Evolutionary conservation across 495 filamentous ascomycete genomes (phyloP), one percentile per base, ranked within the genome.

Genomic region (Staphylotrichum longicolle): DNA sequence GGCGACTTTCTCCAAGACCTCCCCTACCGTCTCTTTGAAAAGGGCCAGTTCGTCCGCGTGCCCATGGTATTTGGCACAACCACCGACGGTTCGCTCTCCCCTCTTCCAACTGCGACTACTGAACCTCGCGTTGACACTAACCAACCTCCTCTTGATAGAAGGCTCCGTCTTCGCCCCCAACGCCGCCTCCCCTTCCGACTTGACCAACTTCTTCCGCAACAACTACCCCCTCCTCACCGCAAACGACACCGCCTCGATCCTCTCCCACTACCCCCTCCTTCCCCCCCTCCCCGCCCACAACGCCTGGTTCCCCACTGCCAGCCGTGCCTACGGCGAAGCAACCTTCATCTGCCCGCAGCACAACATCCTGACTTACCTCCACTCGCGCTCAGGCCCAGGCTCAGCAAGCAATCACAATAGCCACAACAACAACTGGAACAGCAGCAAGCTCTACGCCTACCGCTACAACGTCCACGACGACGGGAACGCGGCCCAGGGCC

Each of bases 311-410:
- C 72, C 77, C 7, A 66, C 70, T 12, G 63, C 82, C 59, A 79
- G 81, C 50, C 71, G 77, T 6, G 76, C 77, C 34, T 87, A 85
- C 66, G 83, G 83, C 44, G 86, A 89, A 66, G 77, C 80, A 1
- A 86, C 82, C 2, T 88, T 90, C 61, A 77, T 82, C 58, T 90
- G 87, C 60, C 85, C 86, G 3, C 76, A 77, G 7, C 58, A 55
- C n/a, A 68, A 63, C 58, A 54, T 80, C 42, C 72, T 78, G 15
- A 56, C 64, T 46, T 60, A 65, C 7, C 54, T 71, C 35, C 27
- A 20, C 35, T 27, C 20, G 20, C 34, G 14, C 15, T 27, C 45
- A 42, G 7, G 14, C 11, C 8, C 45, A 12, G 4, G 9, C 7
- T 8, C 33, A 5, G 12, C 33, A 27, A 27, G 20, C 14, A 32